phyloP scores from a whole-genome alignment of 192 early-diverging fungal species.

The Piromyces finnis region DNA sequence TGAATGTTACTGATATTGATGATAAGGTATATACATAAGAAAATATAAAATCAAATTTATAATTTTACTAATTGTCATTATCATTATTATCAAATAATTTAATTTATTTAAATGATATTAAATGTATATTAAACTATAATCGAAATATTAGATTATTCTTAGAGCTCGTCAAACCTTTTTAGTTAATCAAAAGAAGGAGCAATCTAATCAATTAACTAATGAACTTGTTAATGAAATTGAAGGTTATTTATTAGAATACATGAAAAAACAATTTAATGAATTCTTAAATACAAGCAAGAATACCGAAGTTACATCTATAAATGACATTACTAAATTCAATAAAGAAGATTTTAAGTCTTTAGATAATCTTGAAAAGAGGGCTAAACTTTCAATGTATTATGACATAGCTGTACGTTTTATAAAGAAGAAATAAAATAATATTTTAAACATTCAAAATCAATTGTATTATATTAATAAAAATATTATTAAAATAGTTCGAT shows the following conservation, averaged over 20 bases:
- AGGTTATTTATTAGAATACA: neutral
- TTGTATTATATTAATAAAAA: too few species aligned
- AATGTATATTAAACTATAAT: too few species aligned
- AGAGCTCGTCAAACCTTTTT: neutral
- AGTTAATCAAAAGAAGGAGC: neutral
- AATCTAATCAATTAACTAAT: neutral
- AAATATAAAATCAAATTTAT: too few species aligned
- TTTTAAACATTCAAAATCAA: too few species aligned
- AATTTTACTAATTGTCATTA: too few species aligned
- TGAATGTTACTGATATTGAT: constrained; percentile 98
- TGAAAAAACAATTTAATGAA: neutral
- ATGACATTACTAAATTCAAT: neutral
- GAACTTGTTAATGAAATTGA: neutral
- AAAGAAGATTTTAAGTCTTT: neutral
- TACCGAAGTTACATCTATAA: neutral
- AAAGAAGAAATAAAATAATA: too few species aligned
- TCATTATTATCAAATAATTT: too few species aligned
- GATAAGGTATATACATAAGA: too few species aligned
- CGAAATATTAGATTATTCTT: neutral
- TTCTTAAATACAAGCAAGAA: neutral
- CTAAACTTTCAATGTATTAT: neutral
- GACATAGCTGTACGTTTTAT: neutral
- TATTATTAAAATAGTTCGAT: neutral
- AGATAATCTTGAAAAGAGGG: neutral
- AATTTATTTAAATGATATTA: too few species aligned